These are phyloP conservation scores for Penicillium malachiteum DNA, from an alignment of 495 filamentous ascomycete species.

Conservation along the genomic window DNA sequence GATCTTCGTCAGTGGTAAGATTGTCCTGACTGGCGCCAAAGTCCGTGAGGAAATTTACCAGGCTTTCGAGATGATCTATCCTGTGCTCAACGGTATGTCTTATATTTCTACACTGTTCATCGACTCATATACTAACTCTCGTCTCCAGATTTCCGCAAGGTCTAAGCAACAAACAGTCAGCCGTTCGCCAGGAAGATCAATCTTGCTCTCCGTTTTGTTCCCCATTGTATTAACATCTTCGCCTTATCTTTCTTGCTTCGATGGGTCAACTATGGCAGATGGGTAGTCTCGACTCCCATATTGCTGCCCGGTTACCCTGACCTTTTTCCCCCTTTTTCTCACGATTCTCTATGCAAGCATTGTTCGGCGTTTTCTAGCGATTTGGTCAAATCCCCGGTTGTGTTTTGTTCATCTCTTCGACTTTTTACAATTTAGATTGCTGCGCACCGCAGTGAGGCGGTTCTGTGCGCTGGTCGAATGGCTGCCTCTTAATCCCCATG, in stretches of 20 bases:
- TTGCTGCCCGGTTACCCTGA: not conserved
- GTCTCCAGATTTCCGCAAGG: conserved; percentile 64
- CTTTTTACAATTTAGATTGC: conserved; percentile 49
- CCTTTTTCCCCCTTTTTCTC: conserved; percentile 15
- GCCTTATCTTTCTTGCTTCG: conserved; percentile 44
- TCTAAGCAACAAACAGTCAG: conserved; percentile 37
- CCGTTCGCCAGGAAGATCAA: conserved; percentile 22
- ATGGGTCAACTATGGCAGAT: conserved; percentile 21
- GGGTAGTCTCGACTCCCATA: not conserved
- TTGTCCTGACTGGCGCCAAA: conserved; percentile 96
- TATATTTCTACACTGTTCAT: not conserved
- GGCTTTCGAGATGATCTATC: conserved; percentile 98
- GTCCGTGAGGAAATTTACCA: conserved; percentile 99
- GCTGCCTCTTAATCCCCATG: conserved; percentile 42
- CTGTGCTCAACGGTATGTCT: conserved; percentile 82
- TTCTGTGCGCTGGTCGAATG: conserved; percentile 66
- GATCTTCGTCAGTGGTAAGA: conserved; percentile 99
- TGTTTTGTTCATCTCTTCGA: conserved; percentile 21
- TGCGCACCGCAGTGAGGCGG: conserved; percentile 50
- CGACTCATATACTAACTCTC: conserved; percentile 23
- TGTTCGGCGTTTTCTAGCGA: conserved; percentile 51
- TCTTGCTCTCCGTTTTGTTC: conserved; percentile 32
- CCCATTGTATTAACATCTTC: conserved; percentile 59
- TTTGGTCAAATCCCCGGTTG: conserved; percentile 29
- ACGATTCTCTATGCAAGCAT: conserved; percentile 50